Evolutionary conservation across 2,329 filamentous ascomycete species (phyloP), one percentile per base, ranked within the genome.

Genomic region (Teratosphaeriaceae sp.): DNA sequence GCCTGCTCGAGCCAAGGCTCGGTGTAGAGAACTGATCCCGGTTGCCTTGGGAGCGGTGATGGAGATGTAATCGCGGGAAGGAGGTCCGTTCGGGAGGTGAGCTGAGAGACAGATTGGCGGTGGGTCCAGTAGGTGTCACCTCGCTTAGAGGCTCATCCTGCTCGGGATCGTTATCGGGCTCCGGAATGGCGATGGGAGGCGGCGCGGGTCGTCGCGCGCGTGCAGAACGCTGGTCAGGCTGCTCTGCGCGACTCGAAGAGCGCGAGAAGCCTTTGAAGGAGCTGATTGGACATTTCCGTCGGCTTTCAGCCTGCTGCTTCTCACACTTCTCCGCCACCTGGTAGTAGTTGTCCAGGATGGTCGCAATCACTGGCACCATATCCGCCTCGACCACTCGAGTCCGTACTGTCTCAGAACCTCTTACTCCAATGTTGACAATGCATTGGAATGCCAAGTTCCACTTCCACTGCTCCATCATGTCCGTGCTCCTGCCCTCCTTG

Each of bases 401-500:
- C 55, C 92, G 80, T 46, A 98, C 92, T 54, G 80, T 82, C 70
- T 98, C 92, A 11, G 92, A 96, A 47, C 92, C 92, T 55, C 92
- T 80, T 47, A 98, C 90, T 44, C 92, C 92, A 61, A 98, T 97
- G 66, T 98, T 98, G 63, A 98, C 92, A 52, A 97, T 89, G 65
- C 92, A 98, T 68, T 97, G 92, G 66, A 98, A 98, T 41, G 92
- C 92, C 50, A 98, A 76, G 62, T 96, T 98, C 92, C 92, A 98
- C 69, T 97, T 97, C 92, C 92, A 98, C 86, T 95, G 95, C 65
- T 96, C 90, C 90, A 97, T 96, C 82, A 96, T 84, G 65, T 98
- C 90, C 68, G 89, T 94, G 70, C 87, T 96, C 62, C 92, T 79
- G 50, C 92, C 92, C 68, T 95, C 88, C 69, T 98, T 98, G 65